A percentile compares a stretch with the other conserved stretches of the same genome.
These are phyloP conservation scores for Calonectria pseudoturangicola DNA, from an alignment of 2,329 filamentous ascomycete genomes.

Conservation along the genomic window DNA sequence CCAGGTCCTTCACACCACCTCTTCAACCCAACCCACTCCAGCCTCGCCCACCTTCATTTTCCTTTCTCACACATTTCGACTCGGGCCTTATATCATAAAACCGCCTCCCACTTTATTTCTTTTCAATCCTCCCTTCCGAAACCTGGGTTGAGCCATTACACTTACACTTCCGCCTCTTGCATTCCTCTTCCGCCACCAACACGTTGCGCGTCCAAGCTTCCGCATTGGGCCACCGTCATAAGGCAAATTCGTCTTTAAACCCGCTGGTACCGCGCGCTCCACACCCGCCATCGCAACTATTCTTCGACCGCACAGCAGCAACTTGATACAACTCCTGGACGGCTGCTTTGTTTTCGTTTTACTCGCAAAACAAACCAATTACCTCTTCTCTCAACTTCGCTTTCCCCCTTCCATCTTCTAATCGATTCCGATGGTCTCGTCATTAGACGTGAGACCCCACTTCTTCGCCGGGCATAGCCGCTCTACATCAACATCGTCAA, in stretches of 20 bases:
- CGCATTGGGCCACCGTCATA: constrained; percentile 46
- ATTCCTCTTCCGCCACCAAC: constrained; percentile 38
- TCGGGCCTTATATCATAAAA: not conserved
- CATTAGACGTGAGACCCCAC: constrained; percentile 55
- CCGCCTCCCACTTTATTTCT: constrained; percentile 12
- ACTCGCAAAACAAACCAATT: constrained; percentile 6
- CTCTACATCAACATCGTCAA: constrained; percentile 50
- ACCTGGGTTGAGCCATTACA: not conserved
- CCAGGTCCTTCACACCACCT: constrained; percentile 12
- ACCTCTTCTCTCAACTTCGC: constrained; percentile 8
- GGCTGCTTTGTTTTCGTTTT: not conserved
- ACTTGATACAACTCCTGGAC: constrained; percentile 12
- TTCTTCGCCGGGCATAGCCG: constrained; percentile 52
- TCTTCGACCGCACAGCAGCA: constrained; percentile 18
- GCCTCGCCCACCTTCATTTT: constrained; percentile 10
- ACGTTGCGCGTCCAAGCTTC: constrained; percentile 47
- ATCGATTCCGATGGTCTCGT: constrained; percentile 59
- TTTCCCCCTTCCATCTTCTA: constrained; percentile 1
- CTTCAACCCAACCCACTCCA: not conserved
- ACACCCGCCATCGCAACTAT: constrained; percentile 26
- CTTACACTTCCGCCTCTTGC: not conserved
- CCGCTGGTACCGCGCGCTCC: constrained; percentile 44
- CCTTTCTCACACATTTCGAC: not conserved
- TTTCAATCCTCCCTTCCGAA: constrained; percentile 11
- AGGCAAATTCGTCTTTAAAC: constrained; percentile 34